Evolutionary conservation across 208 protist genomes (phyloP), one percentile per base, ranked within the genome.

Genomic region (Crithidia fasciculata): DNA sequence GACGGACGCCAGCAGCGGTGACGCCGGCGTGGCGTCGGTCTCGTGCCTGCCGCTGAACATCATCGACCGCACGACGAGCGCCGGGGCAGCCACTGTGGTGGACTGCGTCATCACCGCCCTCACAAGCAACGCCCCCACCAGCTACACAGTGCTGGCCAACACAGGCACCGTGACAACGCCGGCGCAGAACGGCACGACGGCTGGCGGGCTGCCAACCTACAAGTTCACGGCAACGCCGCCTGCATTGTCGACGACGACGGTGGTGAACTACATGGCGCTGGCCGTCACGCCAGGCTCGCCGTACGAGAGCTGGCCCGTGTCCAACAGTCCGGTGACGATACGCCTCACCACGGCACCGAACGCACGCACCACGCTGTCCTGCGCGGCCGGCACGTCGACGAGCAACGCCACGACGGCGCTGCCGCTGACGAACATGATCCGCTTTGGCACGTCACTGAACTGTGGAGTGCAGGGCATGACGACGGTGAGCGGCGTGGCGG

Each of bases 201-300:
- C 57, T 10, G 54, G 13, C 6, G 79, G 68, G 45, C 58, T 81
- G n/a, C 74, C 83, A 18, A 68, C 52, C 44, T 96, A 89, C 69
- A 53, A 40, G 9, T 96, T 96, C 69, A 80, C 69, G 47, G 92
- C 93, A 7, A 80, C 84, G 10, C 83, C 89, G 15, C 86, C 87
- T 2, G 44, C 65, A 37, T 45, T 53, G 37, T 69, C 63, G 7
- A 40, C 43, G 19, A 39, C 49, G 5, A 54, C 49, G 0, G 60
- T 75, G 36, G 72, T 82, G 45, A 93, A 94, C 66, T 91, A 84
- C 82, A 60, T 94, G 28, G 71, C 69, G 18, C 84, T 96, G 37
- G 68, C 60, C 4, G 83, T 90, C 13, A 49, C 49, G 0, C 81
- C 83, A 3, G 62, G 39, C 8, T 53, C 72, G 37, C 86, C 84